These are phyloP conservation scores for Neoboletus magnificus DNA, from an alignment of 768 basidiomycete species.

Conservation along the genomic window DNA sequence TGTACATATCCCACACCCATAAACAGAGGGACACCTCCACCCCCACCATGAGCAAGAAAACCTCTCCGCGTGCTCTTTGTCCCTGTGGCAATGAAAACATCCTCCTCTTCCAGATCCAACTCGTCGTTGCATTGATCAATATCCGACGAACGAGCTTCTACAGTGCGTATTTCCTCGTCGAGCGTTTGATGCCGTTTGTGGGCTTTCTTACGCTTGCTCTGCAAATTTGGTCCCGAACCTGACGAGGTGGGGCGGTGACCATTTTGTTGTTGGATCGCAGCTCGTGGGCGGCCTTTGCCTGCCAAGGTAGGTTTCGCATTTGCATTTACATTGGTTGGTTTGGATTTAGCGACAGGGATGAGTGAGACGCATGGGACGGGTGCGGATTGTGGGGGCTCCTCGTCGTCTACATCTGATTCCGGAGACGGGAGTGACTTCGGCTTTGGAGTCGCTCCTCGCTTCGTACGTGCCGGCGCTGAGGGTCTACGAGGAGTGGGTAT, in stretches of 20 bases:
- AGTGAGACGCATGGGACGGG: slow-evolving; percentile 24
- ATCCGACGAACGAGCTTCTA: slow-evolving; percentile 35
- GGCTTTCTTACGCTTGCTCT: slow-evolving; percentile 18
- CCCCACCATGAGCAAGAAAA: slow-evolving; percentile 74
- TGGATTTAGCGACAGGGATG: slow-evolving; percentile 17
- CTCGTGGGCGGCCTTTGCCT: slow-evolving; percentile 20
- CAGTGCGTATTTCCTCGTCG: slow-evolving; percentile 61
- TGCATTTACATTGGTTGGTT: slow-evolving; percentile 9
- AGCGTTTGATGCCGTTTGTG: slow-evolving; percentile 50
- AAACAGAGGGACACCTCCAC: slow-evolving; percentile 65
- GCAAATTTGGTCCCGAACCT: slow-evolving; percentile 12
- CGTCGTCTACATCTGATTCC: slow-evolving; percentile 27
- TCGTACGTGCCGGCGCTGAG: slow-evolving; percentile 54
- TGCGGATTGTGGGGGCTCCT: slow-evolving; percentile 7
- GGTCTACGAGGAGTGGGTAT: slow-evolving; percentile 49
- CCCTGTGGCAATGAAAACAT: slow-evolving; percentile 52
- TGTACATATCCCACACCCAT: slow-evolving; percentile 68
- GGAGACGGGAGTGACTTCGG: slow-evolving; percentile 14
- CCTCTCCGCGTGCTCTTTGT: slow-evolving; percentile 51
- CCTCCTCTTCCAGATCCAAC: slow-evolving; percentile 39
- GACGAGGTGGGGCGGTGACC: neutral
- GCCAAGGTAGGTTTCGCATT: slow-evolving; percentile 14
- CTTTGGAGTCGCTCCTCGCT: slow-evolving; percentile 31
- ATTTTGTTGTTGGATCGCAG: neutral
- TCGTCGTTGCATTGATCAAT: slow-evolving; percentile 36